phyloP scores from a whole-genome alignment of 306 rosid species.

The Fagus crenata region DNA sequence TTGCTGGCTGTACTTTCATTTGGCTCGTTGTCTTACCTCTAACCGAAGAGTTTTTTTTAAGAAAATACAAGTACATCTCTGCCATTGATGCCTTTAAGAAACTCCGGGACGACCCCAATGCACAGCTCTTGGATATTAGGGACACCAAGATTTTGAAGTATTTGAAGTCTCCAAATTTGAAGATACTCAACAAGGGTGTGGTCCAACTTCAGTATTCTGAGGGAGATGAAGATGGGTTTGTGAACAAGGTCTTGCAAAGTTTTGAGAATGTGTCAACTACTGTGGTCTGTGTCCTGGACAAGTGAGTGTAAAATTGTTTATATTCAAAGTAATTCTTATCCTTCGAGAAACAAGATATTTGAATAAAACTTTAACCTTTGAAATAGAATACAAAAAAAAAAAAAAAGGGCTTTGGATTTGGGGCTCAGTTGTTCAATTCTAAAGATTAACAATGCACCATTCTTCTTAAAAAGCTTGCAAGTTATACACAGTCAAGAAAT shows the following conservation, averaged over 20 bases:
- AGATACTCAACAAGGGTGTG: slow-evolving; percentile 62
- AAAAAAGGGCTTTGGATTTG: background rate
- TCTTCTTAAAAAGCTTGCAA: too few relatives aligned
- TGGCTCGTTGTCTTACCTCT: slow-evolving; percentile 79
- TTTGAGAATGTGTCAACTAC: slow-evolving; percentile 60
- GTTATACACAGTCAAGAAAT: too few relatives aligned
- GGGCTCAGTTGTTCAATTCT: background rate
- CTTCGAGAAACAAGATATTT: background rate
- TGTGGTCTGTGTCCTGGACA: slow-evolving; percentile 63
- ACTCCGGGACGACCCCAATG: slow-evolving; percentile 60
- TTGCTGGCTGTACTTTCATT: slow-evolving; percentile 73
- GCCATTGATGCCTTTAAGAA: slow-evolving; percentile 76
- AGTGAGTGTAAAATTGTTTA: slow-evolving; percentile 43
- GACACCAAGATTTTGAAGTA: slow-evolving; percentile 54
- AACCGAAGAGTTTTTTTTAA: slow-evolving; percentile 50
- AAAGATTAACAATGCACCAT: background rate
- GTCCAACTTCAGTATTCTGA: slow-evolving; percentile 59
- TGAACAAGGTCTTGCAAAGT: slow-evolving; percentile 53
- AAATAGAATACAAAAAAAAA: background rate
- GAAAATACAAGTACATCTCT: slow-evolving; percentile 63
- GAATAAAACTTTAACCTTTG: background rate
- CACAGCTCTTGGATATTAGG: slow-evolving; percentile 78
- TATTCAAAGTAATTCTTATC: background rate
- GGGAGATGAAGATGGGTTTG: slow-evolving; percentile 69
- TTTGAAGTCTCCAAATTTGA: slow-evolving; percentile 72